A percentile compares a stretch with the other conserved stretches of the same genome.
These are phyloP conservation scores for Fusarium torreyae DNA, from an alignment of 2,329 filamentous ascomycete genomes.

Conservation along the genomic window DNA sequence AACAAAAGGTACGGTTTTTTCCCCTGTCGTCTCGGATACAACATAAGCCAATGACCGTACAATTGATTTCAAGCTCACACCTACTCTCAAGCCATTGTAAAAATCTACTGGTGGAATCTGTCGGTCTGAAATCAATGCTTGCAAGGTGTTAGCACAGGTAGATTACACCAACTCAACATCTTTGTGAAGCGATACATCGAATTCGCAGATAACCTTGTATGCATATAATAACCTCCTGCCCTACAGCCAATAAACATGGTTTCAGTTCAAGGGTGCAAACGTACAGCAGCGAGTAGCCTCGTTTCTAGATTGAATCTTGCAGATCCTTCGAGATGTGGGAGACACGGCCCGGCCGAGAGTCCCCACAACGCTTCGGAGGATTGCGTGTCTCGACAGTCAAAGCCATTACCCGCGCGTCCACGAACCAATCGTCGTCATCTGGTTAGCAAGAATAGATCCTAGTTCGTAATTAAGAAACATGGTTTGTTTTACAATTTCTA, in stretches of 20 bases:
- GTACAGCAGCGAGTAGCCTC: background rate
- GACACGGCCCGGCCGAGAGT: background rate
- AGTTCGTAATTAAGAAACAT: background rate
- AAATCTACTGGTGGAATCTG: background rate
- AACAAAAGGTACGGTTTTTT: too few species aligned
- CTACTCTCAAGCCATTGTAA: background rate
- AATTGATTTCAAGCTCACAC: background rate
- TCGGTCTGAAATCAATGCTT: background rate
- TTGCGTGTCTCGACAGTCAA: constrained; percentile 6
- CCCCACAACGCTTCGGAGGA: constrained; percentile 8
- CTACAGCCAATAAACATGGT: background rate
- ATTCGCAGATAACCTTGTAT: background rate
- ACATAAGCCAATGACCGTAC: too few species aligned
- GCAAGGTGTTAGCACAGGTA: background rate
- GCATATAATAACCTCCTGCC: too few species aligned
- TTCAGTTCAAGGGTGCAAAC: background rate
- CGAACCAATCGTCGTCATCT: constrained; percentile 16
- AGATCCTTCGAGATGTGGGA: constrained; percentile 30
- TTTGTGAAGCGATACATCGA: too few species aligned
- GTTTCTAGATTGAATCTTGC: background rate
- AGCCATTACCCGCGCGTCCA: background rate
- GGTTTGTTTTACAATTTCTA: constrained; percentile 4
- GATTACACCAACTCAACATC: background rate
- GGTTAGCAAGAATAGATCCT: background rate
- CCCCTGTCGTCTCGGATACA: too few species aligned